Conservation (phyloP, 257 asterid species). For the Linderniella brevidens region DNA sequence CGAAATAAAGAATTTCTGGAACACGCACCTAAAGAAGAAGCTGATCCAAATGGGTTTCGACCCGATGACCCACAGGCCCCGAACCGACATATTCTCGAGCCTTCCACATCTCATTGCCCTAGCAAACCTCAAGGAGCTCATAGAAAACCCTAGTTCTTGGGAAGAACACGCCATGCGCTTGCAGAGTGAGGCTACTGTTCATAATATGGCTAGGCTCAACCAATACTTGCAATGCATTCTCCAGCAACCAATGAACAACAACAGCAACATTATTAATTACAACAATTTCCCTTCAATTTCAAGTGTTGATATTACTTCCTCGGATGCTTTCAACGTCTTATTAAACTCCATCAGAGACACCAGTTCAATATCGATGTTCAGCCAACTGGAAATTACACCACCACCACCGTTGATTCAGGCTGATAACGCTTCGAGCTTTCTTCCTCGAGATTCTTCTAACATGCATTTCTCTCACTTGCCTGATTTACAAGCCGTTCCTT, state of each 20-base stretch:
- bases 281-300: too few relatives aligned
- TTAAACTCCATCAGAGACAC: constrained; percentile 15
- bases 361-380: constrained; percentile 12
- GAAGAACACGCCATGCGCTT: constrained; percentile 50
- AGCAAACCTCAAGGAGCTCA: constrained; percentile 36
- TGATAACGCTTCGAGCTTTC: constrained; percentile 2
- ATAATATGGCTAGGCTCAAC: constrained; percentile 40
- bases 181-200: constrained; percentile 31
- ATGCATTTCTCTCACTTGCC: constrained; percentile 42
- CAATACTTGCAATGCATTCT: constrained; percentile 37
- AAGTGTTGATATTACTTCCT: constrained; percentile 1
- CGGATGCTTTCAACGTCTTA: constrained; percentile 9
- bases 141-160: constrained; percentile 20
- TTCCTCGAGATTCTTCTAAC: constrained; percentile 15
- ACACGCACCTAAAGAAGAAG: constrained; percentile 72
- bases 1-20: constrained; percentile 78
- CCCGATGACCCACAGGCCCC: constrained; percentile 78
- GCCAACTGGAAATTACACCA: constrained; percentile 18
- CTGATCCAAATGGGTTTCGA: constrained; percentile 70
- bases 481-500: constrained; percentile 29
- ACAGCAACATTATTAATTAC: neutral
- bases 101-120: constrained; percentile 63
- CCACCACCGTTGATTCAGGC: constrained; percentile 5
- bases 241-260: constrained; percentile 12
- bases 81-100: constrained; percentile 54